These are phyloP conservation scores for Phytophthora sp. DNA, from an alignment of 352 stramenopile species.

Conservation along the genomic window DNA sequence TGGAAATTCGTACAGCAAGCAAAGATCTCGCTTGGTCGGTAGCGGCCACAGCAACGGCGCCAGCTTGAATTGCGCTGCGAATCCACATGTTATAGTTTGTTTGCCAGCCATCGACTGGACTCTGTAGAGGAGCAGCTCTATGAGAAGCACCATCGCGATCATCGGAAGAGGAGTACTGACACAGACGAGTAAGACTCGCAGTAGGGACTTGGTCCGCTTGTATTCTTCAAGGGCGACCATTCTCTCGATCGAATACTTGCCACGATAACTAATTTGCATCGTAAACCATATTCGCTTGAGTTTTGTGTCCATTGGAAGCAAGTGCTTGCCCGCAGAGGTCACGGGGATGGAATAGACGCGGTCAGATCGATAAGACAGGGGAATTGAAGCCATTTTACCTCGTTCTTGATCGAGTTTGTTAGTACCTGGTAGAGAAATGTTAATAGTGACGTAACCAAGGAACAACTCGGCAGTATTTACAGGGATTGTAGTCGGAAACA, in stretches of 20 bases:
- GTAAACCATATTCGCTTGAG: conserved; percentile 21
- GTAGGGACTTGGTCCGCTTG: neutral
- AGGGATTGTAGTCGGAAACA: no score
- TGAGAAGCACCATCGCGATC: conserved; percentile 4
- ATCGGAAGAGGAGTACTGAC: conserved; percentile 2
- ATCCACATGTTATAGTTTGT: conserved; percentile 11
- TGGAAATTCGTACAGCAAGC: no score
- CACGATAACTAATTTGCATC: conserved; percentile 14
- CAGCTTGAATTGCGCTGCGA: neutral
- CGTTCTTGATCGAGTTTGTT: no score
- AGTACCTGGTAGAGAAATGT: no score
- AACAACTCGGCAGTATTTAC: no score
- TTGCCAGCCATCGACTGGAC: neutral
- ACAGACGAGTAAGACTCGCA: neutral
- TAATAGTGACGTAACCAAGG: no score
- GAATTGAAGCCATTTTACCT: no score
- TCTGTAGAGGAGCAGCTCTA: conserved; percentile 3
- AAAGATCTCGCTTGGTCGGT: no score
- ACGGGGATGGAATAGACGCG: conserved; percentile 11
- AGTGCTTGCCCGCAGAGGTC: neutral
- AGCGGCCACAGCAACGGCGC: no score
- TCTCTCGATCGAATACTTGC: conserved; percentile 26
- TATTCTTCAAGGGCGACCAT: neutral
- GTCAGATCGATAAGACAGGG: no score
- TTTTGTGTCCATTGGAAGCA: conserved; percentile 2